A percentile compares a stretch with the other conserved stretches of the same genome.
Evolutionary conservation across 116 monocot genomes (phyloP).

Genomic region (Dioscorea cayenensis): DNA sequence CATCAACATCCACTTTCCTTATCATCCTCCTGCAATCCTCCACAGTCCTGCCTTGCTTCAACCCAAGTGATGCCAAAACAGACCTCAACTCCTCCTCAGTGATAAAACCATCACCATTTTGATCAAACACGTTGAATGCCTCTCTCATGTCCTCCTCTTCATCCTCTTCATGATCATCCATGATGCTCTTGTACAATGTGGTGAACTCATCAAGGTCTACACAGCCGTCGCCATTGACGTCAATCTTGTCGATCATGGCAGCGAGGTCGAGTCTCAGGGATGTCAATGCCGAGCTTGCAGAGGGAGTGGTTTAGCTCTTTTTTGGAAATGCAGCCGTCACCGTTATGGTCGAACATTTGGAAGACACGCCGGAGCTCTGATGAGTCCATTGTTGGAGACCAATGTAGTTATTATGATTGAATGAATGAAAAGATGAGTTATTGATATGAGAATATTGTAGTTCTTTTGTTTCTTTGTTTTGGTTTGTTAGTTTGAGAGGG

Average conservation of each 20-base stretch:
- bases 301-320: slow-evolving; percentile 75
- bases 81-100: slow-evolving; percentile 34
- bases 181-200: slow-evolving; percentile 54
- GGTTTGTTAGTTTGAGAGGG: too few species aligned
- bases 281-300: slow-evolving; percentile 65
- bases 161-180: slow-evolving; percentile 45
- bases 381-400: slow-evolving; percentile 18
- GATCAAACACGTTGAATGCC: slow-evolving; percentile 16
- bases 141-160: slow-evolving; percentile 32
- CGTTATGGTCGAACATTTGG: slow-evolving; percentile 91
- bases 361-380: slow-evolving; percentile 75
- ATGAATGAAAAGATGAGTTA: too few species aligned
- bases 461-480: too few species aligned
- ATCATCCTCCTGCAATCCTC: slow-evolving; percentile 36
- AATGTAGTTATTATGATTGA: too few species aligned
- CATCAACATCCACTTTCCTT: slow-evolving; percentile 5
- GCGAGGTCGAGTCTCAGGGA: slow-evolving; percentile 57
- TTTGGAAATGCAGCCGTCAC: slow-evolving; percentile 72
- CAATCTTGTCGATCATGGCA: slow-evolving; percentile 73
- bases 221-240: slow-evolving; percentile 74
- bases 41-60: slow-evolving; percentile 31
- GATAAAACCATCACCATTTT: slow-evolving; percentile 22
- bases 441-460: too few species aligned
- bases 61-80: slow-evolving; percentile 27
- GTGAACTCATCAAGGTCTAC: slow-evolving; percentile 83